These are phyloP conservation scores for Chlamydomonas sp. DNA, from an alignment of 139 green algal species.

Conservation along the genomic window DNA sequence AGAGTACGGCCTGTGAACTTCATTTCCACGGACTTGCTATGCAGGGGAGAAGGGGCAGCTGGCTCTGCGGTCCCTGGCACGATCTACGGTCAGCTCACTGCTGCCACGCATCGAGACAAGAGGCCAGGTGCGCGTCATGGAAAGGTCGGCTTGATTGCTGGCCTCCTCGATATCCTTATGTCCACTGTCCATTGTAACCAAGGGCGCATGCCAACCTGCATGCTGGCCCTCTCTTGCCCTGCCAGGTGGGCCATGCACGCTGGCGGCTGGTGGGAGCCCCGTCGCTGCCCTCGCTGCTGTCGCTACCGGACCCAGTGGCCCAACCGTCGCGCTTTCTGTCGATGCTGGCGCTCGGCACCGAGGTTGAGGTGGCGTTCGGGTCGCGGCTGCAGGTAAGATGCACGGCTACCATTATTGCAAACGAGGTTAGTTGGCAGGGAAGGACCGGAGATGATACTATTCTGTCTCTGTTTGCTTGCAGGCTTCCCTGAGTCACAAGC, in stretches of 20 bases:
- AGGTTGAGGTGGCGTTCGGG: conserved; percentile 94
- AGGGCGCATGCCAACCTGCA: background rate
- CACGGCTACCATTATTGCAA: background rate
- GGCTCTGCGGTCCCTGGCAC: conserved; percentile 88
- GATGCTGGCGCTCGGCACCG: conserved; percentile 63
- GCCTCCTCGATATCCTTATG: background rate
- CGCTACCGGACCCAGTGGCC: conserved; percentile 39
- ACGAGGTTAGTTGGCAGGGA: background rate
- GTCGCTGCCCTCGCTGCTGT: conserved; percentile 59
- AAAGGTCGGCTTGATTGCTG: background rate
- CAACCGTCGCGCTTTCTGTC: conserved; percentile 15
- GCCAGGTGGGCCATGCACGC: conserved; percentile 43
- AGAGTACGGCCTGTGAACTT: too few species aligned
- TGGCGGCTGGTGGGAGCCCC: conserved; percentile 84
- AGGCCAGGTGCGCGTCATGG: conserved; percentile 70
- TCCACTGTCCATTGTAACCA: background rate
- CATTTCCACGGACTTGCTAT: background rate
- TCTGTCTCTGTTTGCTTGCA: conserved; percentile 41
- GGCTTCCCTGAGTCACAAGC: conserved; percentile 83
- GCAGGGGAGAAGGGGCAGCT: conserved; percentile 91
- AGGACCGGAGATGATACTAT: background rate
- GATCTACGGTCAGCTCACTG: conserved; percentile 86
- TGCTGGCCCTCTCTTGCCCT: background rate
- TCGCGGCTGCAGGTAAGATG: conserved; percentile 54
- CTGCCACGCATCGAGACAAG: conserved; percentile 96